A percentile compares a stretch with the other conserved stretches of the same genome.
Conservation (phyloP, 169 alveolate genomes). For the Cryptosporidium baileyi region DNA sequence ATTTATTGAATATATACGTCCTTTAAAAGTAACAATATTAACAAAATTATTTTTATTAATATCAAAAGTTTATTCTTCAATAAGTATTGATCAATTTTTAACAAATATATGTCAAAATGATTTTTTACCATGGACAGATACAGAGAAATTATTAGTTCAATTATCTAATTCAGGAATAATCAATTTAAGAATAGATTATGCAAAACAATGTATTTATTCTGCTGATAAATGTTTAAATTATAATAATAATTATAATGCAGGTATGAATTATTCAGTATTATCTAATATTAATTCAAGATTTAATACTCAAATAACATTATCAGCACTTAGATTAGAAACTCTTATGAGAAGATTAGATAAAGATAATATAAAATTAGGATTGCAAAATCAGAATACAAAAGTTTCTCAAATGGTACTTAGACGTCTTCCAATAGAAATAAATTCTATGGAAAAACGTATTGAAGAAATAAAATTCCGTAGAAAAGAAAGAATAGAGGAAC, state of each 20-base stretch:
- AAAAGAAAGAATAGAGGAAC: slow-evolving; percentile 82
- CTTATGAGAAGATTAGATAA: slow-evolving; percentile 25
- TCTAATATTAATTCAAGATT: not conserved
- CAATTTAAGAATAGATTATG: slow-evolving; percentile 53
- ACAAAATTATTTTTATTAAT: slow-evolving; percentile 82
- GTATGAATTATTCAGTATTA: not conserved
- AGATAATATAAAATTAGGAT: slow-evolving; percentile 37
- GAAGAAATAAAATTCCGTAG: slow-evolving; percentile 74
- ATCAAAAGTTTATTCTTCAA: slow-evolving; percentile 83
- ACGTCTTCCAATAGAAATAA: slow-evolving; percentile 68
- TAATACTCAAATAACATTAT: slow-evolving; percentile 18
- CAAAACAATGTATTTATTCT: slow-evolving; percentile 36
- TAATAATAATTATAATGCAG: not conserved
- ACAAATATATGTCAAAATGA: slow-evolving; percentile 82
- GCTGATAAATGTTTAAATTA: slow-evolving; percentile 8
- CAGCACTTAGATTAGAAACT: slow-evolving; percentile 34
- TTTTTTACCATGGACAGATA: slow-evolving; percentile 86
- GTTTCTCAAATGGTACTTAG: slow-evolving; percentile 63
- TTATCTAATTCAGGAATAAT: slow-evolving; percentile 47
- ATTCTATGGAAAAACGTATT: slow-evolving; percentile 61
- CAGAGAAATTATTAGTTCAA: slow-evolving; percentile 80
- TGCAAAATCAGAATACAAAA: slow-evolving; percentile 28
- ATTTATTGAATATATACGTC: slow-evolving; percentile 76
- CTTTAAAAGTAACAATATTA: slow-evolving; percentile 84
- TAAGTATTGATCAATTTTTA: slow-evolving; percentile 84